phyloP scores from a whole-genome alignment of 2,329 filamentous ascomycete genomes.

The Penicillium sp. region DNA sequence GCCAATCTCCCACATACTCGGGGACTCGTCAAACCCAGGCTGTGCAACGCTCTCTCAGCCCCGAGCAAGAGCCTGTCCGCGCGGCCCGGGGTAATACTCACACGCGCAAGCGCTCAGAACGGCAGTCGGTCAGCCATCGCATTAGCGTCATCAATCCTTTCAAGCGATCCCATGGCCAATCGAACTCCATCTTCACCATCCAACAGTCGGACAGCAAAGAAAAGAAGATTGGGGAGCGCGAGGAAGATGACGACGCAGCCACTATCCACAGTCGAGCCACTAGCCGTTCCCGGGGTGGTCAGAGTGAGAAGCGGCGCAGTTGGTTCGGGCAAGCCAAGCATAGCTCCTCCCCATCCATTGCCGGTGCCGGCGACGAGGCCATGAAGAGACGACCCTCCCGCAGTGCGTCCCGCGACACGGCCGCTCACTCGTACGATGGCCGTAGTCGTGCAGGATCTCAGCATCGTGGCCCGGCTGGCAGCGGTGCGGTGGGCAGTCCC shows the following conservation, averaged over 20 bases:
- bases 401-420: constrained; percentile 27
- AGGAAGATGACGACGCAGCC: constrained; percentile 33
- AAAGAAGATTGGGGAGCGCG: constrained; percentile 20
- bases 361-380: constrained; percentile 21
- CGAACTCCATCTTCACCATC: constrained; percentile 35
- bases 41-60: constrained; percentile 29
- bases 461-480: constrained; percentile 20
- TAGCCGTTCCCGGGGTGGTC: constrained; percentile 31
- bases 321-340: constrained; percentile 39
- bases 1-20: constrained; percentile 26
- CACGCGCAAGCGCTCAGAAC: constrained; percentile 31
- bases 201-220: constrained; percentile 26
- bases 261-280: constrained; percentile 38
- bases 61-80: constrained; percentile 35
- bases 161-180: constrained; percentile 36
- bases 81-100: constrained; percentile 29
- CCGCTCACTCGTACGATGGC: constrained; percentile 26
- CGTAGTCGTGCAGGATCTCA: constrained; percentile 29
- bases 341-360: constrained; percentile 30
- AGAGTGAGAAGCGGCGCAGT: constrained; percentile 38
- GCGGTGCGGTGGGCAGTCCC: constrained; percentile 10
- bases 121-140: constrained; percentile 37
- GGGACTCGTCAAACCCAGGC: constrained; percentile 23
- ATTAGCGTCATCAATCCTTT: constrained; percentile 44
- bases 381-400: constrained; percentile 25